A percentile compares a stretch with the other conserved stretches of the same genome.
Evolutionary conservation across 257 asterid genomes (phyloP).

Genomic region (Capsicum pubescens): DNA sequence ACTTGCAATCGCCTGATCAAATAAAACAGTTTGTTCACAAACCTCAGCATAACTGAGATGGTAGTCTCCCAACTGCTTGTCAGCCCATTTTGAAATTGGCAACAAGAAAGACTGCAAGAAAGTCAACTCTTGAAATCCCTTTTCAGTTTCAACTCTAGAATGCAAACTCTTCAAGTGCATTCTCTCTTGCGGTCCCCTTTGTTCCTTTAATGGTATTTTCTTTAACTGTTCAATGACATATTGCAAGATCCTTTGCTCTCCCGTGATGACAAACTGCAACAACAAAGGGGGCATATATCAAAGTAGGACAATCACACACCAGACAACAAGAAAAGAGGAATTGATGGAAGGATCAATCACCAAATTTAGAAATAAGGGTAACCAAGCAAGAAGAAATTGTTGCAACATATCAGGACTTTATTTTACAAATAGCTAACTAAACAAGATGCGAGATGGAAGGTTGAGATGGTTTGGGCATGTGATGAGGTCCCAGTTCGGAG

Average conservation of each 20-base stretch:
- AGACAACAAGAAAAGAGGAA: constrained; percentile 17
- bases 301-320: constrained; percentile 4
- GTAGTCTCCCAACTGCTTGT: constrained; percentile 81
- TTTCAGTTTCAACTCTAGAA: constrained; percentile 74
- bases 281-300: constrained; percentile 24
- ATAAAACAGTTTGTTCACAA: constrained; percentile 21
- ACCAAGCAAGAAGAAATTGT: constrained; percentile 20
- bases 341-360: not conserved
- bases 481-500: too few species aligned
- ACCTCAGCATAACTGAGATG: constrained; percentile 92
- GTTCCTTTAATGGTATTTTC: constrained; percentile 93
- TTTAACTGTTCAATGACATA: constrained; percentile 84
- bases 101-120: constrained; percentile 81
- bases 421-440: not conserved
- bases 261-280: constrained; percentile 84
- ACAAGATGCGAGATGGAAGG: not conserved
- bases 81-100: constrained; percentile 94
- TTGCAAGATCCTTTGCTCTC: constrained; percentile 80
- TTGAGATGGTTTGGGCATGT: too few species aligned
- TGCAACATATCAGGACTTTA: not conserved
- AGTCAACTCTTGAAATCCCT: constrained; percentile 74
- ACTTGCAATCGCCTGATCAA: constrained; percentile 2
- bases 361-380: constrained; percentile 19
- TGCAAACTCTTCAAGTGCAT: constrained; percentile 87
- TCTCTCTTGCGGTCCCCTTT: constrained; percentile 92